A percentile compares a stretch with the other conserved stretches of the same genome.
These are phyloP conservation scores for Nemania sp. DNA, from an alignment of 2,329 filamentous ascomycete genomes.

Conservation along the genomic window DNA sequence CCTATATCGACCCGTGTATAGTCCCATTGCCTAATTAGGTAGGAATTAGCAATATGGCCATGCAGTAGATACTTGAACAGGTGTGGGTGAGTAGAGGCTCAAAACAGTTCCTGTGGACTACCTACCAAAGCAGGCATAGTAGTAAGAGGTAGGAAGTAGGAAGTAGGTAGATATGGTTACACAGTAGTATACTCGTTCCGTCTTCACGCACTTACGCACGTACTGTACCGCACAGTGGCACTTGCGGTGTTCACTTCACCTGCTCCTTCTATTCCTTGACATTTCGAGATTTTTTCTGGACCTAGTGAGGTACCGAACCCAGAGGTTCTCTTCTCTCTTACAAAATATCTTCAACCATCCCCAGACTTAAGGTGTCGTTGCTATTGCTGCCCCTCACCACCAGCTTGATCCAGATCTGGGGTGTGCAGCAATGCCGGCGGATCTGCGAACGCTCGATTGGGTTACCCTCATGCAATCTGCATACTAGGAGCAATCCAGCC, in stretches of 20 bases:
- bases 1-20: neutral
- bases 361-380: conserved; percentile 1
- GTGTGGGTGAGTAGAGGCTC: too few relatives aligned
- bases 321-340: neutral
- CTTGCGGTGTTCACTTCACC: too few relatives aligned
- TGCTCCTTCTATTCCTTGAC: too few relatives aligned
- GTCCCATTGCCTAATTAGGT: too few relatives aligned
- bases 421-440: conserved; percentile 33
- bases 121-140: too few relatives aligned
- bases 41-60: too few relatives aligned
- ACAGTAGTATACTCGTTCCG: too few relatives aligned
- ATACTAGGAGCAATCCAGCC: conserved; percentile 39
- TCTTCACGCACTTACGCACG: too few relatives aligned
- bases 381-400: conserved; percentile 8
- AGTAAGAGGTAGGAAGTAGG: neutral
- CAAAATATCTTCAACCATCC: neutral
- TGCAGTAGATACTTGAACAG: too few relatives aligned
- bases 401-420: conserved; percentile 25
- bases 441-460: conserved; percentile 42
- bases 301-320: too few relatives aligned
- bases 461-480: conserved; percentile 41
- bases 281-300: too few relatives aligned
- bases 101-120: neutral
- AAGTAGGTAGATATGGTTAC: neutral
- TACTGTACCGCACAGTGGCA: too few relatives aligned